Evolutionary conservation across 306 rosid genomes (phyloP).

Genomic region (Vicia villosa): DNA sequence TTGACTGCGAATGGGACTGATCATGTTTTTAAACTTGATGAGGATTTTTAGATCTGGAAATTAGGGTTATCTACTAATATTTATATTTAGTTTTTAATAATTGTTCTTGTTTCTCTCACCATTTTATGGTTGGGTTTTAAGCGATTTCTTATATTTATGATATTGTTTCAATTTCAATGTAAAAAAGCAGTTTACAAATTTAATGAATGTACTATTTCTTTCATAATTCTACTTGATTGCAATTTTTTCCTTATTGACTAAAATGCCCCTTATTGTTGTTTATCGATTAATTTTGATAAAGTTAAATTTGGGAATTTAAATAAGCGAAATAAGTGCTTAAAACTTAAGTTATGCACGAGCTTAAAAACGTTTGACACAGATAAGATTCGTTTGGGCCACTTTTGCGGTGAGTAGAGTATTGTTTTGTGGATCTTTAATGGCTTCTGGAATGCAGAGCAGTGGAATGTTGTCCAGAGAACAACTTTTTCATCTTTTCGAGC

Average conservation of each 20-base stretch:
- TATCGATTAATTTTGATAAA: too few relatives aligned
- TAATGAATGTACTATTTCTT: neutral
- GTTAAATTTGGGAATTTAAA: too few relatives aligned
- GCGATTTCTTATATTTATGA: neutral
- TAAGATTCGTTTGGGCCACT: neutral
- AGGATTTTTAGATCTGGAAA: conserved; percentile 50
- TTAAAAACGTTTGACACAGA: neutral
- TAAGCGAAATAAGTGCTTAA: too few relatives aligned
- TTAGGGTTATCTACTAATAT: neutral
- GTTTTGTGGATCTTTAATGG: conserved; percentile 24
- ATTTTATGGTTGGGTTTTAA: neutral
- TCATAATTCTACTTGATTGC: too few relatives aligned
- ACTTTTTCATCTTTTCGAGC: conserved; percentile 70
- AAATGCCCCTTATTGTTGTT: too few relatives aligned
- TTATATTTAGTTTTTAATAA: neutral
- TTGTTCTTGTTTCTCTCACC: neutral
- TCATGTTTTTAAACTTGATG: conserved; percentile 69
- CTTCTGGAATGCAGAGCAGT: conserved; percentile 33
- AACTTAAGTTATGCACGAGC: neutral
- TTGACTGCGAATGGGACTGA: conserved; percentile 46
- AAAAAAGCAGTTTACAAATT: neutral
- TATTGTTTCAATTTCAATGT: neutral
- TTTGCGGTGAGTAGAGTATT: neutral
- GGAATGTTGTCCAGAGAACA: conserved; percentile 61
- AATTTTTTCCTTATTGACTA: too few relatives aligned